Evolutionary conservation across 257 asterid genomes (phyloP).

Genomic region (Jaltomata sinuosa): DNA sequence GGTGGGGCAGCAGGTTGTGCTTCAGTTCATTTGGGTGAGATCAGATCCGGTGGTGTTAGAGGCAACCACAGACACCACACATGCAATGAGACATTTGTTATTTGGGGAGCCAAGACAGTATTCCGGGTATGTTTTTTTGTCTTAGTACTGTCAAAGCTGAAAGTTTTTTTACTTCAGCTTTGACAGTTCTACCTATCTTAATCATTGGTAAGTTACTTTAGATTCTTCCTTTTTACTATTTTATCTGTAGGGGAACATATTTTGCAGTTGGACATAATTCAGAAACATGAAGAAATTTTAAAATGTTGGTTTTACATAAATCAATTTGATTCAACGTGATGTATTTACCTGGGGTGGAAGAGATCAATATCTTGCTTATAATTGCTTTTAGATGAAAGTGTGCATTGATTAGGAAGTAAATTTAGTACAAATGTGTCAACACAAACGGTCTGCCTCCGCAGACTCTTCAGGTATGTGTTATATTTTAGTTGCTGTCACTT

Average conservation of each 20-base stretch:
- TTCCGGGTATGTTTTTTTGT: constrained; percentile 54
- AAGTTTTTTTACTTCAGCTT: too few relatives aligned
- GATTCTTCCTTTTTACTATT: neutral
- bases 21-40: constrained; percentile 78
- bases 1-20: constrained; percentile 74
- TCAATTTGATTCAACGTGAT: neutral
- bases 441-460: neutral
- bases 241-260: neutral
- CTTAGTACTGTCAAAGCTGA: neutral
- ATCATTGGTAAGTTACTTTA: neutral
- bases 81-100: constrained; percentile 79
- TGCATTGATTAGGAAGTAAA: neutral
- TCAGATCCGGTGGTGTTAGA: constrained; percentile 63
- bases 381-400: neutral
- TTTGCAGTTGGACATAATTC: neutral
- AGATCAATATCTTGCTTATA: neutral
- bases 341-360: neutral
- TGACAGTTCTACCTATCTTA: neutral
- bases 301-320: neutral
- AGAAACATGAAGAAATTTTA: neutral
- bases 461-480: neutral
- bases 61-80: constrained; percentile 92
- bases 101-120: constrained; percentile 95
- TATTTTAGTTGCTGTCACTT: neutral
- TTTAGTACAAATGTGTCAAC: neutral